Evolutionary conservation across 1,284 basidiomycete species (phyloP).

Genomic region (Papiliotrema fonsecae): DNA sequence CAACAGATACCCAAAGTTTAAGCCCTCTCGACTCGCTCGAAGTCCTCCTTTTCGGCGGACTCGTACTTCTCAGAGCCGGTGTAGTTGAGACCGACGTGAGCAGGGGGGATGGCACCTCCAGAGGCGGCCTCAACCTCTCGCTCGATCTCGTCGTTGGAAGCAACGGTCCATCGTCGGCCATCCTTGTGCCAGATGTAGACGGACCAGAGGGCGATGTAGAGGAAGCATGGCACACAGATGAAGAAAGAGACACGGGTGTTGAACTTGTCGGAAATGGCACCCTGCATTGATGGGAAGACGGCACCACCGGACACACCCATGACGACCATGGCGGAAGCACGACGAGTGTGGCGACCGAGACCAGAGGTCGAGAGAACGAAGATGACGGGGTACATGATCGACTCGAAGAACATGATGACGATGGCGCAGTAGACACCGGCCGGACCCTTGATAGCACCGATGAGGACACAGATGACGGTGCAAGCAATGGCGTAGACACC

Average conservation of each 20-base stretch:
- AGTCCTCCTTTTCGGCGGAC: slow-evolving; percentile 11
- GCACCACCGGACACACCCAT: slow-evolving; percentile 66
- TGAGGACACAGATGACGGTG: slow-evolving; percentile 55
- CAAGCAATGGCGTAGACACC: slow-evolving; percentile 56
- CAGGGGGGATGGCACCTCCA: slow-evolving; percentile 15
- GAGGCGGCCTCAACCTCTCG: slow-evolving; percentile 18
- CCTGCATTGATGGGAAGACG: slow-evolving; percentile 68
- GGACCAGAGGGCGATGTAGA: slow-evolving; percentile 43
- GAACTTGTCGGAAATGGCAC: slow-evolving; percentile 57
- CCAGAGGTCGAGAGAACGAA: slow-evolving; percentile 65
- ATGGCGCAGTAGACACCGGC: slow-evolving; percentile 62
- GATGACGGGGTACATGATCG: slow-evolving; percentile 52
- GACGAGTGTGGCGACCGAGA: slow-evolving; percentile 64
- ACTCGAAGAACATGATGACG: slow-evolving; percentile 71
- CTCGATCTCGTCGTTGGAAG: slow-evolving; percentile 12
- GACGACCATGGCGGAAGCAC: slow-evolving; percentile 64
- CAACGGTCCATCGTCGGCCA: slow-evolving; percentile 21
- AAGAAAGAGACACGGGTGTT: slow-evolving; percentile 42
- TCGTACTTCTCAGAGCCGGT: slow-evolving; percentile 16
- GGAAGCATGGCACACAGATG: slow-evolving; percentile 46
- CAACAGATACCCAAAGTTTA: too few species aligned
- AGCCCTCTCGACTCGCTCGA: slow-evolving; percentile 15
- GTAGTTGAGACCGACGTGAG: slow-evolving; percentile 19
- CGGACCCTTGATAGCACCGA: slow-evolving; percentile 55
- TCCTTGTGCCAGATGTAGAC: slow-evolving; percentile 45